phyloP scores from a whole-genome alignment of 768 basidiomycete species.

The Agrocybe chaxingu region DNA sequence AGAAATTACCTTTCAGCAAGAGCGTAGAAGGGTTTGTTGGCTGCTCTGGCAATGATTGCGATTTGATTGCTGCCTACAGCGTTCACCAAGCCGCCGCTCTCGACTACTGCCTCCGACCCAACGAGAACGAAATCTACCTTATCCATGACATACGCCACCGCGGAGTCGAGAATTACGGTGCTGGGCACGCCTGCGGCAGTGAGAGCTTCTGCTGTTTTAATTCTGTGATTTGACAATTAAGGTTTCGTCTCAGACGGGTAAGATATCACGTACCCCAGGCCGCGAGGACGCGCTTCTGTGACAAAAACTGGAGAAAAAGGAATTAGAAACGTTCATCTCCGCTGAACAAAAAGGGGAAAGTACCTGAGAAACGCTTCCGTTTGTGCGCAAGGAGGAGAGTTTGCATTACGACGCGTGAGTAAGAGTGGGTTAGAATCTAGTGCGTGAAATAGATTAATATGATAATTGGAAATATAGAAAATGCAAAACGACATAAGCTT shows the following conservation, averaged over 20 bases:
- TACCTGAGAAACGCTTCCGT: slow-evolving; percentile 84
- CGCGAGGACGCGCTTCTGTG: slow-evolving; percentile 90
- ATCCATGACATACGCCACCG: slow-evolving; percentile 96
- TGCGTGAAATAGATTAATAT: slow-evolving; percentile 12
- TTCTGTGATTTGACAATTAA: slow-evolving; percentile 40
- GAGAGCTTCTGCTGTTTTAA: slow-evolving; percentile 87
- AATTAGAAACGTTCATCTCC: slow-evolving; percentile 15
- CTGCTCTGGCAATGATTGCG: slow-evolving; percentile 91
- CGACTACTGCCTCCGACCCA: slow-evolving; percentile 97
- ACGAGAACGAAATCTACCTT: slow-evolving; percentile 94
- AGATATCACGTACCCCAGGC: slow-evolving; percentile 65
- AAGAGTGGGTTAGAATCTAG: slow-evolving; percentile 95
- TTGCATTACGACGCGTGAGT: slow-evolving; percentile 93
- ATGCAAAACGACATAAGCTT: slow-evolving; percentile 19
- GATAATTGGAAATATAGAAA: background rate
- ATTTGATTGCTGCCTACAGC: slow-evolving; percentile 96
- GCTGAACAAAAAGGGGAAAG: slow-evolving; percentile 13
- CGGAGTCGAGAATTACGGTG: slow-evolving; percentile 92
- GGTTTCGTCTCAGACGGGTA: slow-evolving; percentile 10
- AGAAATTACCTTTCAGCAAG: slow-evolving; percentile 77
- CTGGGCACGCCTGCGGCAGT: slow-evolving; percentile 91
- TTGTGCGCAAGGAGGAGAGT: slow-evolving; percentile 87
- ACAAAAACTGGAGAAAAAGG: slow-evolving; percentile 69
- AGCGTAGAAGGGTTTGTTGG: slow-evolving; percentile 95
- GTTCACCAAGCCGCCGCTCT: slow-evolving; percentile 90